Evolutionary conservation across 2,329 filamentous ascomycete species (phyloP).

Genomic region (Cercospora sp.): DNA sequence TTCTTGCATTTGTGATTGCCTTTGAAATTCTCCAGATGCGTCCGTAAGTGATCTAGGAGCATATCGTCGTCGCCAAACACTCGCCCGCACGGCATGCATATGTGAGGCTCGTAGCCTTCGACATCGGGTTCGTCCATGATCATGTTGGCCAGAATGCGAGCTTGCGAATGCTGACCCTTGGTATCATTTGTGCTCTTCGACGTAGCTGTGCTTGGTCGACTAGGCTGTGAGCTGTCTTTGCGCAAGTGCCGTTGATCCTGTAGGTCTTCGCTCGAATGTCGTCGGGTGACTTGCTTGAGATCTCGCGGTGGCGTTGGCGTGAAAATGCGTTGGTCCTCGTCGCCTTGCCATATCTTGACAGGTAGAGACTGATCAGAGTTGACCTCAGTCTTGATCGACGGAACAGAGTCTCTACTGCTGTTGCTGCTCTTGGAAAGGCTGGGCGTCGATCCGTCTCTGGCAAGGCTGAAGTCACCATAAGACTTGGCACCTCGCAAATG

Average conservation of each 20-base stretch:
- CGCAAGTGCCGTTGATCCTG: not conserved
- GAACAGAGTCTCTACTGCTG: constrained; percentile 2
- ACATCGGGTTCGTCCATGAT: constrained; percentile 13
- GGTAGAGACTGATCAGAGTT: constrained; percentile 2
- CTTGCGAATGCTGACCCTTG: not conserved
- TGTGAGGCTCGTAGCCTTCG: constrained; percentile 22
- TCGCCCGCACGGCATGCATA: constrained; percentile 30
- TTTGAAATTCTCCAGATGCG: constrained; percentile 30
- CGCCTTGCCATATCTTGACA: constrained; percentile 6
- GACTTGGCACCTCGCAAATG: constrained; percentile 16
- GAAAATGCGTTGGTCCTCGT: constrained; percentile 11
- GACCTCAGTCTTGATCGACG: constrained; percentile 11
- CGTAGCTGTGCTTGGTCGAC: constrained; percentile 5
- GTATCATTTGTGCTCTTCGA: not conserved
- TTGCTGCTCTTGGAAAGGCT: constrained; percentile 8
- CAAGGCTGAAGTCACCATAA: constrained; percentile 7
- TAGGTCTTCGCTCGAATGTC: constrained; percentile 17
- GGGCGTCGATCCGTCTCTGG: constrained; percentile 9
- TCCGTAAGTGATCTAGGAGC: constrained; percentile 27
- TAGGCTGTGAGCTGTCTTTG: constrained; percentile 5
- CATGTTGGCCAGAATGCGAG: constrained; percentile 9
- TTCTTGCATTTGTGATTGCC: constrained; percentile 28
- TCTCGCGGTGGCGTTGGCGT: constrained; percentile 8
- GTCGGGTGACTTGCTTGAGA: constrained; percentile 2
- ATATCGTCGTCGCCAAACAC: constrained; percentile 29